Conservation (phyloP, 1,139 yeast genomes). For the Yamadazyma conglobata region DNA sequence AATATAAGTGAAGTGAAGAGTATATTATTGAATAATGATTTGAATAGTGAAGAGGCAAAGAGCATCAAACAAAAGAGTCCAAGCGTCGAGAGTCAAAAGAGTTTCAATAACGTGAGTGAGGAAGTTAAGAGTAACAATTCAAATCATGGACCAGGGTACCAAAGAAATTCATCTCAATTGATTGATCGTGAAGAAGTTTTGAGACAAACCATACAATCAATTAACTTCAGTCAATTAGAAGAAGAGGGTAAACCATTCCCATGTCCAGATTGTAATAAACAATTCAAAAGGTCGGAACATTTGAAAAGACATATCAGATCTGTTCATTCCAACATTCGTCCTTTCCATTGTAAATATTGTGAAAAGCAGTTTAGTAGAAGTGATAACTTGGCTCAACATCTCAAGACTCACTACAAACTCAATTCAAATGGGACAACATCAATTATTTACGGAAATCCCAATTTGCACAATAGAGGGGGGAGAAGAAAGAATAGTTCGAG, state of each 20-base stretch:
- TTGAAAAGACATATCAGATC: slow-evolving; percentile 47
- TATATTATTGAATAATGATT: slow-evolving; percentile 5
- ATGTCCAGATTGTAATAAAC: slow-evolving; percentile 45
- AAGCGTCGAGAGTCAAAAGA: neutral
- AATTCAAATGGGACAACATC: slow-evolving; percentile 36
- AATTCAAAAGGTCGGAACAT: slow-evolving; percentile 48
- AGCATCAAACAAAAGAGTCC: neutral
- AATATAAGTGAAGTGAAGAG: slow-evolving; percentile 7
- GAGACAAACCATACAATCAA: slow-evolving; percentile 5
- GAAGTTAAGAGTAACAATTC: neutral
- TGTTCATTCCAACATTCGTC: slow-evolving; percentile 47
- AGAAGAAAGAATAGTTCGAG: slow-evolving; percentile 19
- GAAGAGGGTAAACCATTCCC: slow-evolving; percentile 39
- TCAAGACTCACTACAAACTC: slow-evolving; percentile 44
- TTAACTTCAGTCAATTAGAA: slow-evolving; percentile 9
- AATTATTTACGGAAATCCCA: slow-evolving; percentile 38
- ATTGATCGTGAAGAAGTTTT: slow-evolving; percentile 5
- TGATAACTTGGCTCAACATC: slow-evolving; percentile 49
- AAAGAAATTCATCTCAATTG: slow-evolving; percentile 4
- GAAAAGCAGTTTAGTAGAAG: slow-evolving; percentile 47
- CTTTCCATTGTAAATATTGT: slow-evolving; percentile 48
- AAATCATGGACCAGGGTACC: slow-evolving; percentile 1
- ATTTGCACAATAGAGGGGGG: slow-evolving; percentile 21
- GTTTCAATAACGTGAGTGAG: neutral
- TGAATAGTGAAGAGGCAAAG: slow-evolving; percentile 4